Evolutionary conservation across 192 early-diverging fungal species (phyloP).

Genomic region (Radiomyces spectabilis): DNA sequence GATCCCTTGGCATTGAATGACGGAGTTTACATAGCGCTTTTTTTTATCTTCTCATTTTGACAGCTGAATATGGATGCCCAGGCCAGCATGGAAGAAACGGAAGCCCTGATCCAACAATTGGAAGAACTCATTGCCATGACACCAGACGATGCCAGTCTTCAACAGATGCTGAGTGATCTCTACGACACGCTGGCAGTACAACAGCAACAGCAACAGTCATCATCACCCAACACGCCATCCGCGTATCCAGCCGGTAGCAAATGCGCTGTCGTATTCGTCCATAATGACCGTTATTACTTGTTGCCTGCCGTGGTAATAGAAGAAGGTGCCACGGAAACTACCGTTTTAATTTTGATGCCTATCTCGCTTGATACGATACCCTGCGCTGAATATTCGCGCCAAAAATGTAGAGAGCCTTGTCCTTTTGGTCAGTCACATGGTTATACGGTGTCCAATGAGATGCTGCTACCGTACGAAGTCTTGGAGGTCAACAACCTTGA

Average conservation of each 20-base stretch:
- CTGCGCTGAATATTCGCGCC: not conserved
- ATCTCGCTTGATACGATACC: not conserved
- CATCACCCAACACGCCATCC: not conserved
- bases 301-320: not conserved
- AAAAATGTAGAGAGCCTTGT: not conserved
- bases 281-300: not conserved
- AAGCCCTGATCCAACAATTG: constrained; percentile 5
- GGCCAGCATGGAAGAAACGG: constrained; percentile 4
- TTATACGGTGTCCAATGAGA: not conserved
- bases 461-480: not conserved
- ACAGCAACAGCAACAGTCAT: too few species aligned
- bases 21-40: too few species aligned
- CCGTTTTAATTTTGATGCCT: not conserved
- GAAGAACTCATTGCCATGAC: constrained; percentile 2
- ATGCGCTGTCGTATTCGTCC: not conserved
- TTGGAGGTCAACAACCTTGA: not conserved
- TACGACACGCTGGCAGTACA: constrained; percentile 1
- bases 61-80: too few species aligned
- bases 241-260: not conserved
- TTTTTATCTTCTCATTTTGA: too few species aligned
- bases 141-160: not conserved
- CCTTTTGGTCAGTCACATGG: not conserved
- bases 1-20: too few species aligned
- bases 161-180: not conserved
- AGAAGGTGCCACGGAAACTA: not conserved